A percentile compares a stretch with the other conserved stretches of the same genome.
Conservation (phyloP, 164 flowering plant species). For the Tetracentron sinense region DNA sequence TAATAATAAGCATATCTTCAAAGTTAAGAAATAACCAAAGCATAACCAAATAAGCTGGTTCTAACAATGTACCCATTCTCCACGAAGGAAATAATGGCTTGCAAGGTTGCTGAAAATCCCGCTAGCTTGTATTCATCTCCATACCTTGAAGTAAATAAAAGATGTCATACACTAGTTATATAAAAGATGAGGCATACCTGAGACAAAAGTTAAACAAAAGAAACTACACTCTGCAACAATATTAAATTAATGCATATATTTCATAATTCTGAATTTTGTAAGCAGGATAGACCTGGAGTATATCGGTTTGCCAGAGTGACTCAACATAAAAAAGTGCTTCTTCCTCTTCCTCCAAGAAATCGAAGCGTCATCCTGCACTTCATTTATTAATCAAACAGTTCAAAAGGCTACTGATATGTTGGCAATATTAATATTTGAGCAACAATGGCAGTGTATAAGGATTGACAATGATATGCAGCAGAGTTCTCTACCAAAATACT, state of each 20-base stretch:
- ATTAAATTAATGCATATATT: neutral
- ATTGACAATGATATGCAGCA: neutral
- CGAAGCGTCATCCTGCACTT: conserved; percentile 96
- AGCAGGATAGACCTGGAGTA: conserved; percentile 69
- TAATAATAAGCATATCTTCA: neutral
- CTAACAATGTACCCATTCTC: conserved; percentile 76
- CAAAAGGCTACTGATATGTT: conserved; percentile 1
- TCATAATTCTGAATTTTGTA: conserved; percentile 2
- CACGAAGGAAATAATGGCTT: conserved; percentile 96
- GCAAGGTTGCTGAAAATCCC: conserved; percentile 96
- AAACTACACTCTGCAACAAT: neutral
- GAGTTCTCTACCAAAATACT: no score
- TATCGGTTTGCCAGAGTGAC: conserved; percentile 96
- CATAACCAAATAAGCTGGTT: neutral
- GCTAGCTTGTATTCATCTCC: conserved; percentile 98
- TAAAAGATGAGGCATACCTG: neutral
- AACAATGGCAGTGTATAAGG: neutral
- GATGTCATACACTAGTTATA: neutral
- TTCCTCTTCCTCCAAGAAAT: conserved; percentile 97
- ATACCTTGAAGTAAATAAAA: conserved; percentile 46
- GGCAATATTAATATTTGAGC: no score
- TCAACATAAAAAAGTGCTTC: conserved; percentile 87
- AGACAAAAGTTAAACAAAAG: neutral
- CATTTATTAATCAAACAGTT: conserved; percentile 20
- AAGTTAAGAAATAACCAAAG: no score